A percentile compares a stretch with the other conserved stretches of the same genome.
Conservation (phyloP, 352 stramenopile genomes). For the Phytopythium oedochilum region DNA sequence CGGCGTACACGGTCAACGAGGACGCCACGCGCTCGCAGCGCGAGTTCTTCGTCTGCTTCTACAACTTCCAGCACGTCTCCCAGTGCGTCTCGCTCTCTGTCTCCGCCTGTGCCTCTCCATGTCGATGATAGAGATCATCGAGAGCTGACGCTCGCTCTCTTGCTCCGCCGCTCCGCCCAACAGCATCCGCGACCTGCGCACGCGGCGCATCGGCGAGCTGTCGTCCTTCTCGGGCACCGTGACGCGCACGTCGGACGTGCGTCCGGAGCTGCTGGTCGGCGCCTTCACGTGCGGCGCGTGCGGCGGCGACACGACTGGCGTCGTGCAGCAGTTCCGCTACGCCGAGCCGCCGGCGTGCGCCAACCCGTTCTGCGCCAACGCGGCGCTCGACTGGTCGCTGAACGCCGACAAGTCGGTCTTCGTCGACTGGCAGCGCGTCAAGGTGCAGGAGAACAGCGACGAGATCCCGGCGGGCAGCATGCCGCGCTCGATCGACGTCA, state of each 20-base stretch:
- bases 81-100: constrained; percentile 40
- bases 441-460: constrained; percentile 98
- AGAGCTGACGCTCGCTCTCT: no score
- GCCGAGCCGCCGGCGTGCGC: constrained; percentile 95
- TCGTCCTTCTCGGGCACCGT: constrained; percentile 94
- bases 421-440: constrained; percentile 98
- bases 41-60: constrained; percentile 89
- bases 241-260: constrained; percentile 96
- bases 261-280: constrained; percentile 95
- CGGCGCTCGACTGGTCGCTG: constrained; percentile 67
- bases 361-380: constrained; percentile 95
- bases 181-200: constrained; percentile 91
- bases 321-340: constrained; percentile 98
- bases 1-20: constrained; percentile 72
- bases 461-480: constrained; percentile 98
- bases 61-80: constrained; percentile 86
- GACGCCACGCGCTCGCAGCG: constrained; percentile 74
- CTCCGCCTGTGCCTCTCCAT: no score
- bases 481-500: constrained; percentile 96
- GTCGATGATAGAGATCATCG: no score
- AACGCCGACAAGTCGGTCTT: constrained; percentile 93
- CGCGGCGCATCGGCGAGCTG: constrained; percentile 91
- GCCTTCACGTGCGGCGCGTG: constrained; percentile 96
- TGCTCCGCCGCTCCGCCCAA: no score
- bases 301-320: constrained; percentile 82